Evolutionary conservation across 2,329 filamentous ascomycete genomes (phyloP).

Genomic region (Aspergillus fijiensis): DNA sequence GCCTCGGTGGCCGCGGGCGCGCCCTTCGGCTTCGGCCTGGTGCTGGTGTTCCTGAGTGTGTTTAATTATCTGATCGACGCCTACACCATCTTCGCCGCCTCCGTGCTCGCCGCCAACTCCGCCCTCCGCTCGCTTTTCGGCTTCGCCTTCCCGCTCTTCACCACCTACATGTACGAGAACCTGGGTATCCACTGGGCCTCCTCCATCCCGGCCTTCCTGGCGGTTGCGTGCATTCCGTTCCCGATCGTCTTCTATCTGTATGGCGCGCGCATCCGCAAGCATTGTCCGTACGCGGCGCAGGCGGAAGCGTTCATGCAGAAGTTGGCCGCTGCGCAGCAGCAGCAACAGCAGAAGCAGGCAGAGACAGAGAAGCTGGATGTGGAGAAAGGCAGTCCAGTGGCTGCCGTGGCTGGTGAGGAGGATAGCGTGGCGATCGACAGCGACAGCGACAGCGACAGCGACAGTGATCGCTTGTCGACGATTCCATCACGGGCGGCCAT

Average conservation of each 20-base stretch:
- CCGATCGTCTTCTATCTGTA: conserved; percentile 48
- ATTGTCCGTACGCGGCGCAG: conserved; percentile 43
- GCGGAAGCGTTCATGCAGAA: conserved; percentile 39
- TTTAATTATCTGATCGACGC: conserved; percentile 47
- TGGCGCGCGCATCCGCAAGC: conserved; percentile 38
- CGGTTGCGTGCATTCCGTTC: conserved; percentile 45
- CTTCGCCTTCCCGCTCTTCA: conserved; percentile 51
- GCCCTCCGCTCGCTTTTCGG: conserved; percentile 49
- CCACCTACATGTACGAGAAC: conserved; percentile 44
- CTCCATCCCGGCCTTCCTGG: conserved; percentile 48
- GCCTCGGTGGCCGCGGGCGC: conserved; percentile 35
- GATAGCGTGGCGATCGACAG: background rate
- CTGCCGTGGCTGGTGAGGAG: background rate
- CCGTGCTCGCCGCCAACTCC: conserved; percentile 46
- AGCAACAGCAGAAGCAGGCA: conserved; percentile 7
- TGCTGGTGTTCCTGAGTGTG: conserved; percentile 40
- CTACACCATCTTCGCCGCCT: conserved; percentile 46
- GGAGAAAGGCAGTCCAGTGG: conserved; percentile 8
- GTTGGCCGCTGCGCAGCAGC: conserved; percentile 29
- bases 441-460: conserved; percentile 7
- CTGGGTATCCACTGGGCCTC: conserved; percentile 53
- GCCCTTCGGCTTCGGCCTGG: conserved; percentile 43
- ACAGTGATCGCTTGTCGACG: conserved; percentile 15
- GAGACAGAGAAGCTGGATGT: conserved; percentile 19
- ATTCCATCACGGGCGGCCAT: conserved; percentile 16